A percentile compares a stretch with the other conserved stretches of the same genome.
Evolutionary conservation across 2,329 filamentous ascomycete genomes (phyloP).

Genomic region (Aspergillus puulaauensis): DNA sequence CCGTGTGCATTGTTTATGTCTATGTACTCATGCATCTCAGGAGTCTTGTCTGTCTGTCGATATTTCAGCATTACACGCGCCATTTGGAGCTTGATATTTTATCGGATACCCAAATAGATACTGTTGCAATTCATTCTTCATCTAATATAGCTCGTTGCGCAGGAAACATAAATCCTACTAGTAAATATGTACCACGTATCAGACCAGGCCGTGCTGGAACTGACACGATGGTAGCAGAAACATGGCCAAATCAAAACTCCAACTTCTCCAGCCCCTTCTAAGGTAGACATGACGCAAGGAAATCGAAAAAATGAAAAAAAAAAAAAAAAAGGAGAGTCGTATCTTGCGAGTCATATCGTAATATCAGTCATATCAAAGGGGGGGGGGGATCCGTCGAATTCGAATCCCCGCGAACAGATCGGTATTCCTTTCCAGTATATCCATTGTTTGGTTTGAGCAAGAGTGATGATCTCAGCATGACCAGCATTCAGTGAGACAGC

Average conservation of each 20-base stretch:
- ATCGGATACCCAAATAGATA: slow-evolving; percentile 19
- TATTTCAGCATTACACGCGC: slow-evolving; percentile 2
- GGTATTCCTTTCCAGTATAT: slow-evolving; percentile 7
- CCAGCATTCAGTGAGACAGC: slow-evolving; percentile 13
- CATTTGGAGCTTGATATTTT: slow-evolving; percentile 1
- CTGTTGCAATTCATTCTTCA: slow-evolving; percentile 5
- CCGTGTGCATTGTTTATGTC: not conserved
- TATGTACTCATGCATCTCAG: slow-evolving; percentile 16
- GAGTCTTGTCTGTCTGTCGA: slow-evolving; percentile 12
- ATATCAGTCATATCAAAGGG: not conserved
- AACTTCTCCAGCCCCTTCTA: slow-evolving; percentile 16
- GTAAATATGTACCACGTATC: not conserved
- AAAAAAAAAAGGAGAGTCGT: not conserved
- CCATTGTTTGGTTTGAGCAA: not conserved
- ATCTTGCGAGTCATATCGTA: not conserved
- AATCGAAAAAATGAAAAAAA: not conserved
- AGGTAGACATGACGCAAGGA: slow-evolving; percentile 2
- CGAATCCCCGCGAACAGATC: slow-evolving; percentile 3
- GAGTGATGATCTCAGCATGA: slow-evolving; percentile 10
- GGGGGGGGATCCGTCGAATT: not conserved
- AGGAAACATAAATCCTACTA: not conserved
- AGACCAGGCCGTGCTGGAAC: slow-evolving; percentile 1
- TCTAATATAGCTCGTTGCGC: slow-evolving; percentile 3
- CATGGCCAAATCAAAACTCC: slow-evolving; percentile 13
- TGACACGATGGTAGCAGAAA: not conserved